phyloP scores from a whole-genome alignment of 2,329 filamentous ascomycete species.

The Phialocephala subalpina region DNA sequence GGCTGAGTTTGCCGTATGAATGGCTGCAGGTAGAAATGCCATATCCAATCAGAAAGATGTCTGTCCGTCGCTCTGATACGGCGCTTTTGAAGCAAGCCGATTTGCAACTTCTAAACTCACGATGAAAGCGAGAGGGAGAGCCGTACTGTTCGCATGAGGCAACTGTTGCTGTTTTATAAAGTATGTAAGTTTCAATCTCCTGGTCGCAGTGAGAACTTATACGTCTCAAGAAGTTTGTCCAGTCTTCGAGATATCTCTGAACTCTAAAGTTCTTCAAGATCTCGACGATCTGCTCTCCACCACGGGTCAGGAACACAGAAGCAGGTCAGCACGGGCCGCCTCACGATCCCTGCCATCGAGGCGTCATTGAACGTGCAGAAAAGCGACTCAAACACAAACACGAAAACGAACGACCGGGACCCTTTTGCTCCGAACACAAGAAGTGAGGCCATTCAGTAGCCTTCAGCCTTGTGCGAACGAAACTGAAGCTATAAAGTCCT shows the following conservation, averaged over 20 bases:
- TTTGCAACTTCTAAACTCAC: not conserved
- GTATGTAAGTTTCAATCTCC: too few relatives aligned
- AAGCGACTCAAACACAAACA: not conserved
- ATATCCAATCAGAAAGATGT: not conserved
- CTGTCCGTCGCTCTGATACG: not conserved
- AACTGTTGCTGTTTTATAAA: not conserved
- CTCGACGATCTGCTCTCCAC: too few relatives aligned
- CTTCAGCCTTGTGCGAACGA: slow-evolving; percentile 1
- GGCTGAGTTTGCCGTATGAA: not conserved
- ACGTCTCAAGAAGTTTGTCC: not conserved
- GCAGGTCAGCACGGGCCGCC: not conserved
- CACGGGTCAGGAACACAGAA: too few relatives aligned
- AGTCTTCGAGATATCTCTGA: not conserved
- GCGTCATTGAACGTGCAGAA: too few relatives aligned
- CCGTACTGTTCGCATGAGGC: not conserved
- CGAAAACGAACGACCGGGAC: not conserved
- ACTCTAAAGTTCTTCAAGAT: not conserved
- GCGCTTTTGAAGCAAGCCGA: not conserved
- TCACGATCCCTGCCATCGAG: not conserved
- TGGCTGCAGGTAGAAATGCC: not conserved
- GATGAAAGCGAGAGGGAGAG: not conserved
- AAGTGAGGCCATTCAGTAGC: not conserved
- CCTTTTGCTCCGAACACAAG: not conserved
- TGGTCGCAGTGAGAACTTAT: too few relatives aligned
- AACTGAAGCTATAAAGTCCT: slow-evolving; percentile 5